Evolutionary conservation across 495 filamentous ascomycete species (phyloP), one percentile per base, ranked within the genome.

Genomic region (Xylaria telfairii): DNA sequence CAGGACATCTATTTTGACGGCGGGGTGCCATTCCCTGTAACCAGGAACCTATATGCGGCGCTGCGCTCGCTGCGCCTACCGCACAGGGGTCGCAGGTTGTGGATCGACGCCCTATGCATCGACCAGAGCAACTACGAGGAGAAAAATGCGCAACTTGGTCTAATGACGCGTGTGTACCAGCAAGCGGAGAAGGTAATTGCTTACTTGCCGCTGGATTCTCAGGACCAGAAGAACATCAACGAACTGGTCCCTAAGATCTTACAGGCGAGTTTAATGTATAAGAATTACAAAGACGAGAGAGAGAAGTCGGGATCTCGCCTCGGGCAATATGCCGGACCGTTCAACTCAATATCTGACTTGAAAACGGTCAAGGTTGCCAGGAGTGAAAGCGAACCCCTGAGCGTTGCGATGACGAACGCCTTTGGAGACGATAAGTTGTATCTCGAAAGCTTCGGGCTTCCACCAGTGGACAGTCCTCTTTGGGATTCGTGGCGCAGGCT

Each of bases 101-200:
- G 72, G 72, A 68, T 74, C 26, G 72, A 76, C 68, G 66, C 72
- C 2, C 39, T 76, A 12, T 74, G 72, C 60, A 76, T 76, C n/a
- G 41, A 76, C 69, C 74, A 76, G 57, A 49, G 46, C 3, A 56
- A 74, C 60, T 41, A 44, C 26, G 39, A 26, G 12, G 74, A 76
- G 49, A 46, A 64, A 13, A 70, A 51, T 2, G n/a, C 44, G 0
- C 74, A 76, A 39, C 46, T 76, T 28, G 39, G 17, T 10, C 60
- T 68, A 30, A 74, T 76, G 74, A 24, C 44, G 12, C 30, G 65
- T 19, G 71, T 76, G 54, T 76, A 76, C 37, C 32, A 62, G 30
- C 49, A 67, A 34, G 67, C 73, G 21, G 44, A 54, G 34, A 49
- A 53, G 13, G 63, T 66, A 5, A 53, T 66, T 15, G 63, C 32